Evolutionary conservation across 179 eudicot genomes (phyloP), one percentile per base, ranked within the genome.

Genomic region (Dionaea muscipula): DNA sequence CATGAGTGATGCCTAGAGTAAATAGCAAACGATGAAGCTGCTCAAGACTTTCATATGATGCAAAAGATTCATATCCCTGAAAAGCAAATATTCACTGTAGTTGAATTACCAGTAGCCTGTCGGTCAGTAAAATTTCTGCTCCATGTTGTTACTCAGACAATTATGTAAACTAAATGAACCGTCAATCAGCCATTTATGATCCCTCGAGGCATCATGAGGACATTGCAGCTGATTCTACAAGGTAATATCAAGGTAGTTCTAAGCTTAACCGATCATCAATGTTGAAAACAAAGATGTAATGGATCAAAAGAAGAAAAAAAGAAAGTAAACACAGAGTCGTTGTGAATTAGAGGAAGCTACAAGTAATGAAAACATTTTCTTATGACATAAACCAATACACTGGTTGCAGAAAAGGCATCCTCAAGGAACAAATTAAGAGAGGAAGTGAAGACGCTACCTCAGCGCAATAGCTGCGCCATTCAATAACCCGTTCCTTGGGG

Each of bases 21-120:
- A 85, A 72, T 63, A 85, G 63, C 62, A 85, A 65, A 7, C 90
- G 79, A 50, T 85, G 95, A 40, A 85, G 86, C 61, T 85, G 95
- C 79, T 82, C 86, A 25, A 85, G 77, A 59, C 90, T 82, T 65
- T 78, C 86, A 56, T 80, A 68, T 41, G 95, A 80, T 49, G 79
- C 84, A 60, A 85, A 82, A 7, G 94, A 76, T 70, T 82, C 71
- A 31, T 56, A 80, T 15, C 80, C 90, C 90, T 85, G 70, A n/a
- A 61, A 47, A 39, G 26, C 23, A 59, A 37, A n/a, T n/a, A n/a
- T 19, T 23, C 16, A 18, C 1, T 20, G 39, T 31, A 31, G 20
- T 24, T 20, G 19, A 48, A 15, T 27, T 20, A 58, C 36, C 18
- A 37, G 14, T 13, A n/a, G 2, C 19, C 2, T 12, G 10, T 36